phyloP scores from a whole-genome alignment of 164 flowering plant species.

The Protea cynaroides region DNA sequence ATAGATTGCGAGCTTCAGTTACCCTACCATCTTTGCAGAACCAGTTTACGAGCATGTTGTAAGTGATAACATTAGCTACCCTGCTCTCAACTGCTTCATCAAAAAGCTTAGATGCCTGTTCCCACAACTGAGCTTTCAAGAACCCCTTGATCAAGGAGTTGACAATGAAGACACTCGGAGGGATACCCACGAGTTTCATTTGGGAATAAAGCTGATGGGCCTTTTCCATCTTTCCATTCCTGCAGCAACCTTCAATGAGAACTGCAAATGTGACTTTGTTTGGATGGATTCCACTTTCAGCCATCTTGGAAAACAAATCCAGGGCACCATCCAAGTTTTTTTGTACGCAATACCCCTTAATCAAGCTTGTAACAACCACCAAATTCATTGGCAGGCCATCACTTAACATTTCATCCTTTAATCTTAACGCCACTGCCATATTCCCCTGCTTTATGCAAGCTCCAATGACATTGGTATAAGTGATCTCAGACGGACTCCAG shows the following conservation, averaged over 20 bases:
- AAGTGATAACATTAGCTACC: constrained; percentile 46
- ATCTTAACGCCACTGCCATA: constrained; percentile 45
- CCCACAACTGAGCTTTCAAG: constrained; percentile 25
- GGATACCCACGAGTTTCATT: constrained; percentile 47
- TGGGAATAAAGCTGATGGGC: constrained; percentile 44
- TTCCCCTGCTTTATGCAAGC: constrained; percentile 62
- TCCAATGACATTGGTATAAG: constrained; percentile 39
- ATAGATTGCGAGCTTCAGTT: constrained; percentile 39
- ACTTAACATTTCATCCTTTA: constrained; percentile 64
- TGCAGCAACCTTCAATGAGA: constrained; percentile 61
- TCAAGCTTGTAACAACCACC: constrained; percentile 57
- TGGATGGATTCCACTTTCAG: constrained; percentile 46
- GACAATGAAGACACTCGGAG: constrained; percentile 34
- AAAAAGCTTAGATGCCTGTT: constrained; percentile 40
- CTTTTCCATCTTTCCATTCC: constrained; percentile 43
- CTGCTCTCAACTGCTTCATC: constrained; percentile 57
- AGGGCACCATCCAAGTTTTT: constrained; percentile 50
- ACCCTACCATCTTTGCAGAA: constrained; percentile 42
- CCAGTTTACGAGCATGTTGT: constrained; percentile 44
- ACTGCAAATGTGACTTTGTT: constrained; percentile 50
- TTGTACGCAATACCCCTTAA: constrained; percentile 53
- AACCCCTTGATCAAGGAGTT: constrained; percentile 50
- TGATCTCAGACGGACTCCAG: constrained; percentile 42
- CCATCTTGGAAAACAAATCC: constrained; percentile 35
- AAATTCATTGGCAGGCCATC: constrained; percentile 46